Evolutionary conservation across 306 rosid species (phyloP).

Genomic region (Boehmeria nivea): DNA sequence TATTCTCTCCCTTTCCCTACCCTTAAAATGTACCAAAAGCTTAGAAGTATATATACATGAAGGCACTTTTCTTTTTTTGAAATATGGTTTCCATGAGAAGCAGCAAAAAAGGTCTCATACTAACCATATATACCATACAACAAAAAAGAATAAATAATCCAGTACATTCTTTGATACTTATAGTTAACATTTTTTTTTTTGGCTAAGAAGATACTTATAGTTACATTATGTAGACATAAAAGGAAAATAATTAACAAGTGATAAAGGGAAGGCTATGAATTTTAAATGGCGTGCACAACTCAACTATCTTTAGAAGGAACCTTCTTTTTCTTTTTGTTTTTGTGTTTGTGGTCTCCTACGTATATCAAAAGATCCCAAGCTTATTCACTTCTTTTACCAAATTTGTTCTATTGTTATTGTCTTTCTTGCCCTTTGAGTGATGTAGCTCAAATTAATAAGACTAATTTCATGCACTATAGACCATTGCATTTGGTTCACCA

Average conservation of each 20-base stretch:
- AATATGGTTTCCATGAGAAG: neutral
- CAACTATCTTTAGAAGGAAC: constrained; percentile 20
- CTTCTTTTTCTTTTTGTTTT: constrained; percentile 4
- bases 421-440: neutral
- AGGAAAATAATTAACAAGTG: neutral
- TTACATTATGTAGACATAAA: too few species aligned
- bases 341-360: constrained; percentile 4
- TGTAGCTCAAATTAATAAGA: neutral
- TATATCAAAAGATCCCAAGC: neutral
- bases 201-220: too few species aligned
- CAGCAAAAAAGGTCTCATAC: too few species aligned
- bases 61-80: neutral
- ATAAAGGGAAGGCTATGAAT: constrained; percentile 12
- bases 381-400: neutral
- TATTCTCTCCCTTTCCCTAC: too few species aligned
- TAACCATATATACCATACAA: too few species aligned
- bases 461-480: neutral
- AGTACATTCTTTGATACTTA: too few species aligned
- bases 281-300: constrained; percentile 15
- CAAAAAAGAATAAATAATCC: too few species aligned
- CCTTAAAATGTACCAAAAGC: too few species aligned
- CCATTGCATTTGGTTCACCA: constrained; percentile 12
- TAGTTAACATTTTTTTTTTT: too few species aligned
- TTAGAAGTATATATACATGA: neutral
- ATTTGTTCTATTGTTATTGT: neutral